Base-by-base conservation (phyloP, 331 rosid species). In the Malus hybrid region DNA sequence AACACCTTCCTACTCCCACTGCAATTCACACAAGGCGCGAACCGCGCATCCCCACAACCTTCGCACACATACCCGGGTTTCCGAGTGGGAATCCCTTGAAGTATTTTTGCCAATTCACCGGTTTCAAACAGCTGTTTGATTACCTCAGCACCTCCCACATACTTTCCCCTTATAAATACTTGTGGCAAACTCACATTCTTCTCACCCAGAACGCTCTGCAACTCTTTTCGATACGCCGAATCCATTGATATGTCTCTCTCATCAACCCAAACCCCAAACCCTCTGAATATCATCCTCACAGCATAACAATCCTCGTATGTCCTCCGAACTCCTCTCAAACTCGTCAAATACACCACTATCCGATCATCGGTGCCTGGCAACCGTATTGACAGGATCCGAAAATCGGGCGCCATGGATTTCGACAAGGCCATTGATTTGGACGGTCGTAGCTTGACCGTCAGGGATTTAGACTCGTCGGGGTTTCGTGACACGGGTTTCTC, bases 221-320 rank as follows among this genome's bases (percentile, higher is more conserved):
- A 76, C 86, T 95, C 99, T 44, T 80, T 89, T 72, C 75, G 77
- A 55, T 85, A 95, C 0, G 72, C 93, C 0, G 87, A 72, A 69
- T 95, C 97, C 97, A 95, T 92, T 6, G 97, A 90, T 31, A 95
- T 80, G 33, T 95, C 99, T 14, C 99, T 85, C 75, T 92, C 99
- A 13, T 95, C 99, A 20, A 95, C 88, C 97, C 99, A 92, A 71
- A 95, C 87, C 86, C 99, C 86, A 73, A 95, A 95, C 50, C 99
- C 97, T 70, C 86, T 82, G 60, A 95, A 86, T 13, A 95, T 95
- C 84, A 80, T 92, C 85, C 83, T 76, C 28, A 95, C 97, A 1
- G 99, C 91, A 44, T 89, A 86, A 79, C 99, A 95, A 74, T 95
- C 99, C 79, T 95, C 99, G 33, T 81, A 90, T 1, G 99, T 95